These are phyloP conservation scores for Scolecobasidium constrictum DNA, from an alignment of 2,329 filamentous ascomycete species.

Conservation along the genomic window DNA sequence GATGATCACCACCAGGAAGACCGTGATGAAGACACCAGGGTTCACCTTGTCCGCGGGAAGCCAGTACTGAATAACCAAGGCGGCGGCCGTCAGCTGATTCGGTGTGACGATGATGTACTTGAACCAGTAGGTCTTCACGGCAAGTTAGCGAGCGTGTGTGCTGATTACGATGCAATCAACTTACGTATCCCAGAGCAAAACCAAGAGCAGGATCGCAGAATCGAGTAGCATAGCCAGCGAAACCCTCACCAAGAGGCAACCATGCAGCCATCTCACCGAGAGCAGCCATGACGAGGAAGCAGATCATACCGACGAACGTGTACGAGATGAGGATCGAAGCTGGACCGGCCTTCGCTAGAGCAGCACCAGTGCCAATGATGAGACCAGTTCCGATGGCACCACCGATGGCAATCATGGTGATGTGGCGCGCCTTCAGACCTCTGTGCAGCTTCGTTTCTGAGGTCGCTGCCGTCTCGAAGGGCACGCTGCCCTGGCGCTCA, in stretches of 20 bases:
- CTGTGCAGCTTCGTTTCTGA: conserved; percentile 31
- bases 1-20: conserved; percentile 34
- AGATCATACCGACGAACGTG: conserved; percentile 48
- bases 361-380: conserved; percentile 51
- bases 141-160: too few species aligned
- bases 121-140: conserved; percentile 44
- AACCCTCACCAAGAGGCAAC: conserved; percentile 67
- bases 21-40: conserved; percentile 68
- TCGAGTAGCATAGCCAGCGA: conserved; percentile 68
- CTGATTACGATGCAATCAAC: too few species aligned
- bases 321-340: conserved; percentile 63
- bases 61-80: conserved; percentile 73
- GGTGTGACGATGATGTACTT: conserved; percentile 80
- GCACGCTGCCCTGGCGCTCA: not conserved
- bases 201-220: conserved; percentile 74
- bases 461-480: not conserved
- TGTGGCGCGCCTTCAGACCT: conserved; percentile 42
- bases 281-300: conserved; percentile 24
- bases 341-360: conserved; percentile 28
- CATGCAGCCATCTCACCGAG: conserved; percentile 80
- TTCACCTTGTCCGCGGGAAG: conserved; percentile 52
- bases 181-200: conserved; percentile 64
- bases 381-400: conserved; percentile 47
- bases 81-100: conserved; percentile 73
- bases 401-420: conserved; percentile 59